phyloP scores from a whole-genome alignment of 1,284 basidiomycete species.

The Gymnopus androsaceus region DNA sequence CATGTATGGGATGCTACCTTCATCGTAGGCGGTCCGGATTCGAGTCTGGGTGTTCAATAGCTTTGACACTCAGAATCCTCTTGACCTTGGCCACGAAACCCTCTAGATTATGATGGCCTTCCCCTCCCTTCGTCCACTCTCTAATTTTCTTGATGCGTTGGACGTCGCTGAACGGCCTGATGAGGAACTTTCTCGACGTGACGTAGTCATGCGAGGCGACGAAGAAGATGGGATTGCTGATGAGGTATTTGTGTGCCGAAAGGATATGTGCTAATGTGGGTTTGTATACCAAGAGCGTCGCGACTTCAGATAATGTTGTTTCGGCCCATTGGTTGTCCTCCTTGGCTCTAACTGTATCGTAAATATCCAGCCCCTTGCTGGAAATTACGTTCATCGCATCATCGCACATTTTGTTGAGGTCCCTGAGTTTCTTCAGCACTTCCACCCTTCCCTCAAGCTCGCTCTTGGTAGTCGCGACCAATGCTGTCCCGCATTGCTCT shows the following conservation, averaged over 20 bases:
- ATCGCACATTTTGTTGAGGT: slow-evolving; percentile 48
- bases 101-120: no score
- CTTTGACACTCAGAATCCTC: no score
- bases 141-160: no score
- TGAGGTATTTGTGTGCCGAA: slow-evolving; percentile 76
- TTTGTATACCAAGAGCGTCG: slow-evolving; percentile 32
- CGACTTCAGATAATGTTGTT: slow-evolving; percentile 52
- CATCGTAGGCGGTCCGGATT: no score
- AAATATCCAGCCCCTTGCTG: slow-evolving; percentile 37
- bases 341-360: slow-evolving; percentile 45
- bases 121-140: no score
- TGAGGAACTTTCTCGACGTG: slow-evolving; percentile 59
- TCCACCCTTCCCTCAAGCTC: slow-evolving; percentile 59
- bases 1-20: slow-evolving; percentile 44
- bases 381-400: slow-evolving; percentile 37
- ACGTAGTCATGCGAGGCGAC: slow-evolving; percentile 63
- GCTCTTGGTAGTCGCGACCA: slow-evolving; percentile 29
- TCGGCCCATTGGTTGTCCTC: slow-evolving; percentile 35
- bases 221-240: slow-evolving; percentile 67
- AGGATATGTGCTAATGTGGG: slow-evolving; percentile 46
- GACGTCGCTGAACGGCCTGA: slow-evolving; percentile 72
- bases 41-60: no score
- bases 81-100: slow-evolving; percentile 68
- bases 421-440: slow-evolving; percentile 54
- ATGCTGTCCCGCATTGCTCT: slow-evolving; percentile 46